These are phyloP conservation scores for Artomyces pyxidatus DNA, from an alignment of 768 basidiomycete genomes.

Conservation along the genomic window DNA sequence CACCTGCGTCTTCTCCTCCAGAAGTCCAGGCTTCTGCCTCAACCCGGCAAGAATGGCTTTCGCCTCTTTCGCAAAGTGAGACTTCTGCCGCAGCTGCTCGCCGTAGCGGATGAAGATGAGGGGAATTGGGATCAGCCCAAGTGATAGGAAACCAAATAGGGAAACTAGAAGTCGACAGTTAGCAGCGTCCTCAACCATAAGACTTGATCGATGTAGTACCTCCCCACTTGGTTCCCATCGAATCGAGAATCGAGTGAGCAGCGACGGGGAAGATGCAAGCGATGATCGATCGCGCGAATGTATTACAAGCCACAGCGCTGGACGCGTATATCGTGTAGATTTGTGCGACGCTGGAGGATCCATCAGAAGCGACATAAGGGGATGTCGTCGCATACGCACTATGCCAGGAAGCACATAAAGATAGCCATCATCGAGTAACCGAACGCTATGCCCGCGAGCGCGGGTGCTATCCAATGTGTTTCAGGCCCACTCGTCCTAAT, in stretches of 20 bases:
- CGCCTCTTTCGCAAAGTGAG: slow-evolving; percentile 17
- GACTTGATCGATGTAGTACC: neutral
- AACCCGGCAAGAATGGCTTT: slow-evolving; percentile 6
- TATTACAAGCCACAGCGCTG: slow-evolving; percentile 16
- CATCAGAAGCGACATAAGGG: neutral
- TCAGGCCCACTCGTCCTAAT: slow-evolving; percentile 17
- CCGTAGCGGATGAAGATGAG: slow-evolving; percentile 20
- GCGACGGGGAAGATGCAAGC: slow-evolving; percentile 17
- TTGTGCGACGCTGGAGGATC: slow-evolving; percentile 10
- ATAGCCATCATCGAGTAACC: slow-evolving; percentile 16
- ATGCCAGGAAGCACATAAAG: slow-evolving; percentile 18
- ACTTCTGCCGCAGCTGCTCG: slow-evolving; percentile 14
- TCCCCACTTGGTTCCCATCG: slow-evolving; percentile 20
- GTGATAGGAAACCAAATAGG: slow-evolving; percentile 18
- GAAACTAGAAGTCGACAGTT: slow-evolving; percentile 12
- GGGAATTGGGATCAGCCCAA: slow-evolving; percentile 17
- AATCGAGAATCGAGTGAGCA: slow-evolving; percentile 13
- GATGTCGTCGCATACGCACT: slow-evolving; percentile 8
- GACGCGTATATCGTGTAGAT: slow-evolving; percentile 17
- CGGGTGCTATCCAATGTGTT: slow-evolving; percentile 18
- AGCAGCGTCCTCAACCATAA: neutral
- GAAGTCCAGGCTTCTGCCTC: neutral
- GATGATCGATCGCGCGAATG: slow-evolving; percentile 15
- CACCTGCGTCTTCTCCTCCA: neutral
- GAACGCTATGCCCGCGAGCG: slow-evolving; percentile 18